Percentiles rank a stretch among this genome's conserved stretches.
These are phyloP conservation scores for Penicillium sp. DNA, from an alignment of 2,329 filamentous ascomycete genomes.

Conservation along the genomic window DNA sequence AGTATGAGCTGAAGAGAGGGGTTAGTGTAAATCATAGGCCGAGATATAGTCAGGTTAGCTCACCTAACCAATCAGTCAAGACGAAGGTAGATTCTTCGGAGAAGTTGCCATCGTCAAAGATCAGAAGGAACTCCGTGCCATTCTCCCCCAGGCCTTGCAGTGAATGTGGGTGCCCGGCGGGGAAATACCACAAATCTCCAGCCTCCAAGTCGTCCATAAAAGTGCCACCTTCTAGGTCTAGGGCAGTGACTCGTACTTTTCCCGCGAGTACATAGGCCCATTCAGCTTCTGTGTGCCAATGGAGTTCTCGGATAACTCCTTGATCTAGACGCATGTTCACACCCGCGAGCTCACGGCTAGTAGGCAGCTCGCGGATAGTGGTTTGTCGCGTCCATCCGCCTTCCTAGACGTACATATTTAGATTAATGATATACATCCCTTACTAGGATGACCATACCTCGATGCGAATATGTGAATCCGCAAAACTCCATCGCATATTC, in stretches of 20 bases:
- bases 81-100: constrained; percentile 68
- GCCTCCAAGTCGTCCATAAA: constrained; percentile 72
- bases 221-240: constrained; percentile 70
- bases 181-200: constrained; percentile 77
- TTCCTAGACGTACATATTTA: constrained; percentile 48
- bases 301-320: constrained; percentile 71
- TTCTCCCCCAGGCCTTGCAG: constrained; percentile 66
- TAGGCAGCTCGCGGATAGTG: constrained; percentile 35
- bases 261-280: constrained; percentile 75
- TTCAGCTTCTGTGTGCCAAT: constrained; percentile 79
- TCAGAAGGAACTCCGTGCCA: constrained; percentile 61
- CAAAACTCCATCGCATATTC: constrained; percentile 72
- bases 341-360: constrained; percentile 63
- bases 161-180: constrained; percentile 70
- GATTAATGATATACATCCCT: no score
- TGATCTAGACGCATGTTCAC: constrained; percentile 75
- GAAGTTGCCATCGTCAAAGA: constrained; percentile 59
- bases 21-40: neutral
- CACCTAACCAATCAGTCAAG: constrained; percentile 68
- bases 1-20: constrained; percentile 54
- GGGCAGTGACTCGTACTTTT: constrained; percentile 66
- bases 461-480: constrained; percentile 62
- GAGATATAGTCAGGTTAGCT: constrained; percentile 11
- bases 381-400: constrained; percentile 76
- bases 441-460: constrained; percentile 47